Evolutionary conservation across 2,329 filamentous ascomycete species (phyloP).

Genomic region (Ophiostoma ulmi): DNA sequence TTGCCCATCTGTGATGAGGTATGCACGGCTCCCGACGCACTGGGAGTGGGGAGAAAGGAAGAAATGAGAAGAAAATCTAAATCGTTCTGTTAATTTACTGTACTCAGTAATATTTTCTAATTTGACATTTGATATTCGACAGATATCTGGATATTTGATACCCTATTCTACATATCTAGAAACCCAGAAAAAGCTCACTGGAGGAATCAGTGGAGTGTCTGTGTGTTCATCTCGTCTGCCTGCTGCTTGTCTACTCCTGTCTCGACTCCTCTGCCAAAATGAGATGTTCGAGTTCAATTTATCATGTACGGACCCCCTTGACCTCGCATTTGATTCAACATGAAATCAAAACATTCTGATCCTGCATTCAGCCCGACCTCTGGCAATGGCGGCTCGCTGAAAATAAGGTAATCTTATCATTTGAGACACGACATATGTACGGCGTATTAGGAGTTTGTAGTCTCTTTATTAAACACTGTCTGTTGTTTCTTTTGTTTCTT

Average conservation of each 20-base stretch:
- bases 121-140: no score
- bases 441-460: neutral
- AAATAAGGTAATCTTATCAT: neutral
- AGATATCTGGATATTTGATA: no score
- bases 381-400: slow-evolving; percentile 1
- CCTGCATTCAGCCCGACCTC: neutral
- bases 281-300: neutral
- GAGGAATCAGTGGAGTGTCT: neutral
- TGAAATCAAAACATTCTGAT: neutral
- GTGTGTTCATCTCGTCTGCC: neutral
- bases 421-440: neutral
- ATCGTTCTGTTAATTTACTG: no score
- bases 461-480: neutral
- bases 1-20: neutral
- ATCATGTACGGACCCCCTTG: neutral
- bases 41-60: slow-evolving; percentile 2
- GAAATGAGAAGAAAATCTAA: slow-evolving; percentile 11
- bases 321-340: neutral
- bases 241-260: neutral
- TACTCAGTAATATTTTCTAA: no score
- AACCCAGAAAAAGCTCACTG: neutral
- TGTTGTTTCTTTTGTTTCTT: neutral
- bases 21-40: slow-evolving; percentile 12
- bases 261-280: neutral
- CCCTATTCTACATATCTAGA: no score